These are phyloP conservation scores for Wickerhamiella hasegawae DNA, from an alignment of 805 yeast species.

Conservation along the genomic window DNA sequence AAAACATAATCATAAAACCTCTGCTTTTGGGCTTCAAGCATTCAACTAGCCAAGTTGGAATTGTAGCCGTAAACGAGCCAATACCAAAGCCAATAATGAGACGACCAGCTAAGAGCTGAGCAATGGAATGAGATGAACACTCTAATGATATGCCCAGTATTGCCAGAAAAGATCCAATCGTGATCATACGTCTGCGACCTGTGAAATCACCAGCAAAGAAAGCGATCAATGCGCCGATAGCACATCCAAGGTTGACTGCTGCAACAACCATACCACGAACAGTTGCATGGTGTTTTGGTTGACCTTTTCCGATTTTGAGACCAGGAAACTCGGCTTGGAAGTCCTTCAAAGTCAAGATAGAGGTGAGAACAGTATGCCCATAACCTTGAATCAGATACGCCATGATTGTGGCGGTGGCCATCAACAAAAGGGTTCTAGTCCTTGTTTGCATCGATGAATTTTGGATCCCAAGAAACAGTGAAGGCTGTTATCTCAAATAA, in stretches of 20 bases:
- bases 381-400: conserved; percentile 31
- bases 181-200: conserved; percentile 42
- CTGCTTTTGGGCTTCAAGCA: conserved; percentile 43
- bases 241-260: conserved; percentile 52
- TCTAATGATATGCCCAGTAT: conserved; percentile 47
- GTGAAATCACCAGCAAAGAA: conserved; percentile 37
- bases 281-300: conserved; percentile 12
- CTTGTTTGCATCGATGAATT: too few relatives aligned
- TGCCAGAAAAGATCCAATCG: conserved; percentile 29
- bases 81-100: conserved; percentile 52
- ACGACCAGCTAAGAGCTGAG: conserved; percentile 58
- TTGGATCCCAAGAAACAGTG: too few relatives aligned
- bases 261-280: conserved; percentile 21
- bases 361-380: conserved; percentile 54
- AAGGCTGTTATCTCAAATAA: too few relatives aligned
- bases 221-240: conserved; percentile 45
- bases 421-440: not conserved
- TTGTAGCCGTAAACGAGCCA: conserved; percentile 58
- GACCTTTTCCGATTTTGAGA: conserved; percentile 3
- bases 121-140: conserved; percentile 36
- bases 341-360: conserved; percentile 13
- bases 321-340: conserved; percentile 15
- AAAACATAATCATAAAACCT: conserved; percentile 45
- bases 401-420: conserved; percentile 10
- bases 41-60: conserved; percentile 65